phyloP scores from a whole-genome alignment of 2,329 filamentous ascomycete genomes.

The Fonsecaea monophora region DNA sequence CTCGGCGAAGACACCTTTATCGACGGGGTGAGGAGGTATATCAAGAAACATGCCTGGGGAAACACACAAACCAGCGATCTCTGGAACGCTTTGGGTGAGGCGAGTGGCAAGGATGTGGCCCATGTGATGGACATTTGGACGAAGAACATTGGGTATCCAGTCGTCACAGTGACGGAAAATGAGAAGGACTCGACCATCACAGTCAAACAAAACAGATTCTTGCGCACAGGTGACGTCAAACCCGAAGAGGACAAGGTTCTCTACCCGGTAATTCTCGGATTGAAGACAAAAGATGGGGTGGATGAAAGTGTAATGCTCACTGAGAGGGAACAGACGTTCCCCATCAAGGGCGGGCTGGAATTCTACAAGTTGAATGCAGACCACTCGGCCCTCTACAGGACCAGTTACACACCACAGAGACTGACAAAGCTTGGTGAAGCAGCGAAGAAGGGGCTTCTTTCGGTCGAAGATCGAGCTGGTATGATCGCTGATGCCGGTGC shows the following conservation, averaged over 20 bases:
- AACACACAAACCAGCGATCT: slow-evolving; percentile 92
- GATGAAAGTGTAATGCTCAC: slow-evolving; percentile 76
- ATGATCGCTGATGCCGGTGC: slow-evolving; percentile 95
- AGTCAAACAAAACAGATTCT: slow-evolving; percentile 93
- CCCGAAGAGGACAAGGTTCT: slow-evolving; percentile 88
- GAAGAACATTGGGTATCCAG: slow-evolving; percentile 92
- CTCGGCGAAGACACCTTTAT: slow-evolving; percentile 92
- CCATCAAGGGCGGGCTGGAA: slow-evolving; percentile 73
- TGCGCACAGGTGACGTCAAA: slow-evolving; percentile 90
- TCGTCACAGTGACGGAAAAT: slow-evolving; percentile 83
- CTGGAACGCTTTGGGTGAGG: slow-evolving; percentile 85
- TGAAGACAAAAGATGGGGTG: slow-evolving; percentile 83
- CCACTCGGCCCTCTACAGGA: slow-evolving; percentile 90
- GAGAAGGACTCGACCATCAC: slow-evolving; percentile 74
- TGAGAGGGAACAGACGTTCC: slow-evolving; percentile 76
- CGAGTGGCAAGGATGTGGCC: slow-evolving; percentile 88
- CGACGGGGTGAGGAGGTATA: slow-evolving; percentile 85
- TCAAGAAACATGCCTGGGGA: slow-evolving; percentile 95
- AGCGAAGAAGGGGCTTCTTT: slow-evolving; percentile 78
- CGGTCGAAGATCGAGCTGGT: slow-evolving; percentile 88
- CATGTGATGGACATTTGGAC: slow-evolving; percentile 96
- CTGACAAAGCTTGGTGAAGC: slow-evolving; percentile 86
- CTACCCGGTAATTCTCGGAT: slow-evolving; percentile 86
- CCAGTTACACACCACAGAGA: slow-evolving; percentile 81
- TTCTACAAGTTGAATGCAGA: slow-evolving; percentile 98